Percentiles rank a stretch among this genome's conserved stretches.
These are phyloP conservation scores for Plectosphaerella cucumerina DNA, from an alignment of 2,329 filamentous ascomycete species.

Conservation along the genomic window DNA sequence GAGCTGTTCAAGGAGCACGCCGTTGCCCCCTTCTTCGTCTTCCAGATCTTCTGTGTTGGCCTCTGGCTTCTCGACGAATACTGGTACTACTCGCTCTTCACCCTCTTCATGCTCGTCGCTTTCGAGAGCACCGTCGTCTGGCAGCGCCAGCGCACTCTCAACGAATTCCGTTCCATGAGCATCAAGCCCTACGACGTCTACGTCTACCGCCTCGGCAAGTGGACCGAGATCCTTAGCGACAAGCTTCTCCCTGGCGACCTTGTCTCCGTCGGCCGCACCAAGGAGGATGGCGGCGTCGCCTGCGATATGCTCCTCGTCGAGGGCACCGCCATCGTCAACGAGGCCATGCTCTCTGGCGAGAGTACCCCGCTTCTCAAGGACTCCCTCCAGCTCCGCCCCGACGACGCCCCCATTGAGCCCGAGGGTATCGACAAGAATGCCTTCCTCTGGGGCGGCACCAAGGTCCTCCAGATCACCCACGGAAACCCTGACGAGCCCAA, in stretches of 20 bases:
- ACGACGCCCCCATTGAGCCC: constrained; percentile 73
- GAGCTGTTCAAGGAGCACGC: constrained; percentile 98
- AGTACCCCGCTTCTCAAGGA: constrained; percentile 97
- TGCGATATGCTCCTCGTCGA: constrained; percentile 96
- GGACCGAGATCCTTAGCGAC: constrained; percentile 86
- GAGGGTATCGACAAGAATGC: constrained; percentile 95
- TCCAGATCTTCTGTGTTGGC: constrained; percentile 97
- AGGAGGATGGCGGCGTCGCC: constrained; percentile 94
- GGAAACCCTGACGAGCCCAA: constrained; percentile 73
- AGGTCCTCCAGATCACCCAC: constrained; percentile 92
- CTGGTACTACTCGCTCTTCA: constrained; percentile 99
- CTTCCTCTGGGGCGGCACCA: constrained; percentile 95
- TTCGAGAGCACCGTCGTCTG: constrained; percentile 99
- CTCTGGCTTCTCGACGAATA: constrained; percentile 99
- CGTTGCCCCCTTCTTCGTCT: constrained; percentile 98
- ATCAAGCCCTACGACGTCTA: constrained; percentile 97
- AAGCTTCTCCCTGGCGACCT: constrained; percentile 90
- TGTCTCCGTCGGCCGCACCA: constrained; percentile 86
- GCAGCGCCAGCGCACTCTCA: constrained; percentile 94
- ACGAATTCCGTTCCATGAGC: constrained; percentile 97
- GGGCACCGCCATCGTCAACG: constrained; percentile 95
- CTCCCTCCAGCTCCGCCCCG: constrained; percentile 84
- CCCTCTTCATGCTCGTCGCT: constrained; percentile 93
- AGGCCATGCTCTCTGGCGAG: constrained; percentile 98
- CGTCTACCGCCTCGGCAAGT: constrained; percentile 83